Conservation (phyloP, 2,329 filamentous ascomycete genomes). For the Sclerotinia nivalis region DNA sequence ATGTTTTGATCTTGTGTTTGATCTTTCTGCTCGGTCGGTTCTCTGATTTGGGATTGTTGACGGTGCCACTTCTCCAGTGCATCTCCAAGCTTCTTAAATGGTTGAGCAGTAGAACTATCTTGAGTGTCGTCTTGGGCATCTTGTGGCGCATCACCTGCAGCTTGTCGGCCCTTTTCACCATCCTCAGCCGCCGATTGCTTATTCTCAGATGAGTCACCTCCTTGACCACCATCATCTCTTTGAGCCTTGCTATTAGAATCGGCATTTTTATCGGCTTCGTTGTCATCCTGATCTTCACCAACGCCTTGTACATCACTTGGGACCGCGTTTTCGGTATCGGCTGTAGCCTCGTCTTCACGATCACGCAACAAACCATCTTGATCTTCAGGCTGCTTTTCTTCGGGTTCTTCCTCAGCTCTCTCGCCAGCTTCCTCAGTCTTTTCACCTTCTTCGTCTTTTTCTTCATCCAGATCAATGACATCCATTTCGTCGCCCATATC, state of each 20-base stretch:
- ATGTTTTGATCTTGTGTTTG: slow-evolving; percentile 35
- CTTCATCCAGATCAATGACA: slow-evolving; percentile 39
- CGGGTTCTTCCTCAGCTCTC: slow-evolving; percentile 49
- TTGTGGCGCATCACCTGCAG: slow-evolving; percentile 45
- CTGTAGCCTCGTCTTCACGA: slow-evolving; percentile 50
- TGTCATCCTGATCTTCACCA: slow-evolving; percentile 65
- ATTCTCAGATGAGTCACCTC: slow-evolving; percentile 64
- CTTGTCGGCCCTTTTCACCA: slow-evolving; percentile 53
- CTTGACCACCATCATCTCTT: slow-evolving; percentile 65
- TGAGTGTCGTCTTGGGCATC: slow-evolving; percentile 43
- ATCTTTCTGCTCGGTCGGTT: slow-evolving; percentile 53
- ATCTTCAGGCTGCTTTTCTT: slow-evolving; percentile 55
- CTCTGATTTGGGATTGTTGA: slow-evolving; percentile 76
- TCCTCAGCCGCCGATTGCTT: slow-evolving; percentile 65
- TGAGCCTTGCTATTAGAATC: slow-evolving; percentile 62
- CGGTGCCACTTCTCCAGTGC: slow-evolving; percentile 90
- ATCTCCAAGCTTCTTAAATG: slow-evolving; percentile 94
- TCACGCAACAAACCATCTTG: slow-evolving; percentile 44
- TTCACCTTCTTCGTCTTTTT: slow-evolving; percentile 41
- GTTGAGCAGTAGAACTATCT: slow-evolving; percentile 56
- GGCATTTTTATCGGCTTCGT: slow-evolving; percentile 62
- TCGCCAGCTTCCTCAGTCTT: slow-evolving; percentile 55
- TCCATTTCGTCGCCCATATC: slow-evolving; percentile 42
- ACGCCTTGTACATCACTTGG: slow-evolving; percentile 64
- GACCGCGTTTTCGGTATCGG: slow-evolving; percentile 61